A percentile compares a stretch with the other conserved stretches of the same genome.
Evolutionary conservation across 805 yeast genomes (phyloP).

Genomic region (Citeromyces matritensis): DNA sequence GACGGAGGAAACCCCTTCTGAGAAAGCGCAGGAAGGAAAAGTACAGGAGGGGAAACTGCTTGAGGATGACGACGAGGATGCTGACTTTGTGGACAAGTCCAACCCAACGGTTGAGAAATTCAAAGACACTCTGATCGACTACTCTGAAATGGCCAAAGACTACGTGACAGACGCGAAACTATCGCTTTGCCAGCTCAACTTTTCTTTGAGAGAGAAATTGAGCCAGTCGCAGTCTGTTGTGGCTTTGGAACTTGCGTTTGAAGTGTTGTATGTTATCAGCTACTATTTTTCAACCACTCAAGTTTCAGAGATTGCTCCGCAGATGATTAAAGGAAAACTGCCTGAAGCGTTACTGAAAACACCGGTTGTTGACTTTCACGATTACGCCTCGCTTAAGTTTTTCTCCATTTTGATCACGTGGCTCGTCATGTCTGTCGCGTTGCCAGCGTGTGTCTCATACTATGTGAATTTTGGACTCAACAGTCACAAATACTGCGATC

Average conservation of each 20-base stretch:
- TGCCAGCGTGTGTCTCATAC: slow-evolving; percentile 29
- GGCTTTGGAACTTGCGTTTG: slow-evolving; percentile 9
- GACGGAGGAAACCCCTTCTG: not conserved
- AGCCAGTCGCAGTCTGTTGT: slow-evolving; percentile 17
- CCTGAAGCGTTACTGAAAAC: slow-evolving; percentile 5
- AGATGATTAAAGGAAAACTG: slow-evolving; percentile 8
- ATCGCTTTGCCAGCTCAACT: too few species aligned
- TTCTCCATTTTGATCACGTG: slow-evolving; percentile 24
- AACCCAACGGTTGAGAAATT: slow-evolving; percentile 1
- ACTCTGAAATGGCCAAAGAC: slow-evolving; percentile 6
- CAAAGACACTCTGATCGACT: slow-evolving; percentile 4
- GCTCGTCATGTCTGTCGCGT: slow-evolving; percentile 20
- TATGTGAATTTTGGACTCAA: slow-evolving; percentile 39
- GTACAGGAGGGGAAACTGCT: not conserved
- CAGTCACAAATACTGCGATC: slow-evolving; percentile 29
- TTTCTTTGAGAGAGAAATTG: slow-evolving; percentile 13
- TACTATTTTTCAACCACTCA: slow-evolving; percentile 6
- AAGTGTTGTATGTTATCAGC: slow-evolving; percentile 7
- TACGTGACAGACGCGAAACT: slow-evolving; percentile 10
- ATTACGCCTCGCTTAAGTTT: slow-evolving; percentile 18
- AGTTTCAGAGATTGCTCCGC: slow-evolving; percentile 10
- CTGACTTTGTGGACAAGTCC: slow-evolving; percentile 4
- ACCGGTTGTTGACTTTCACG: slow-evolving; percentile 2
- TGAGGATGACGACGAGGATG: slow-evolving; percentile 6
- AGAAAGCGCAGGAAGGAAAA: not conserved